These are phyloP conservation scores for Coriolopsis trogii DNA, from an alignment of 1,284 basidiomycete genomes.

Conservation along the genomic window DNA sequence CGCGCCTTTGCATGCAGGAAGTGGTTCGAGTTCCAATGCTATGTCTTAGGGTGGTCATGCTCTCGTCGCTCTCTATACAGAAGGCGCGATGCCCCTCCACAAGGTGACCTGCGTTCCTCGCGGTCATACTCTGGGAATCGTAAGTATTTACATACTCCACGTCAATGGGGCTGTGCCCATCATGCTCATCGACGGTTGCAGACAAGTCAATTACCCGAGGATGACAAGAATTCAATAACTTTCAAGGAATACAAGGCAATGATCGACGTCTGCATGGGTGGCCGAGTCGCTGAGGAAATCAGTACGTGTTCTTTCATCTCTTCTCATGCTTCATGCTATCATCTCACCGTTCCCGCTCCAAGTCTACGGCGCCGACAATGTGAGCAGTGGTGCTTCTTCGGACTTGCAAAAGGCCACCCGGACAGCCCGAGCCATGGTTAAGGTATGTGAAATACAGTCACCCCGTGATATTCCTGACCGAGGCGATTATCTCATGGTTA, in stretches of 20 bases:
- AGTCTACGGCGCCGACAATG: constrained; percentile 89
- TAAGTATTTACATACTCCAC: constrained; percentile 42
- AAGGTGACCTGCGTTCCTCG: constrained; percentile 96
- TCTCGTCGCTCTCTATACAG: constrained; percentile 87
- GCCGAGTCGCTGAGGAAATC: constrained; percentile 91
- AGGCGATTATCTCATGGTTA: constrained; percentile 11
- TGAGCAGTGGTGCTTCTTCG: constrained; percentile 89
- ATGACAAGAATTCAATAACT: constrained; percentile 76
- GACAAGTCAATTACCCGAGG: constrained; percentile 88
- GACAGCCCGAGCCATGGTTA: constrained; percentile 88
- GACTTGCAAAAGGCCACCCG: constrained; percentile 83
- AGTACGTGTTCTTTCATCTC: constrained; percentile 45
- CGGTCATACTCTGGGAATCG: constrained; percentile 88
- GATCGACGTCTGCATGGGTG: constrained; percentile 92
- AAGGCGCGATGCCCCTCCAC: constrained; percentile 92
- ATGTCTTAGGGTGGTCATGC: constrained; percentile 96
- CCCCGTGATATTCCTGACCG: constrained; percentile 4
- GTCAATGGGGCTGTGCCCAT: not conserved
- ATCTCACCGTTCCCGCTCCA: constrained; percentile 2
- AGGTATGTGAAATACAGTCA: constrained; percentile 51
- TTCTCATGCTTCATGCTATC: constrained; percentile 12
- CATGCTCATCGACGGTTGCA: constrained; percentile 33
- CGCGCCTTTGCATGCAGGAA: constrained; percentile 11
- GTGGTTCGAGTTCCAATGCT: no score
- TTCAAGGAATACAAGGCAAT: constrained; percentile 73